Evolutionary conservation across 2,329 filamentous ascomycete genomes (phyloP).

Genomic region (Talaromyces rugulosus): DNA sequence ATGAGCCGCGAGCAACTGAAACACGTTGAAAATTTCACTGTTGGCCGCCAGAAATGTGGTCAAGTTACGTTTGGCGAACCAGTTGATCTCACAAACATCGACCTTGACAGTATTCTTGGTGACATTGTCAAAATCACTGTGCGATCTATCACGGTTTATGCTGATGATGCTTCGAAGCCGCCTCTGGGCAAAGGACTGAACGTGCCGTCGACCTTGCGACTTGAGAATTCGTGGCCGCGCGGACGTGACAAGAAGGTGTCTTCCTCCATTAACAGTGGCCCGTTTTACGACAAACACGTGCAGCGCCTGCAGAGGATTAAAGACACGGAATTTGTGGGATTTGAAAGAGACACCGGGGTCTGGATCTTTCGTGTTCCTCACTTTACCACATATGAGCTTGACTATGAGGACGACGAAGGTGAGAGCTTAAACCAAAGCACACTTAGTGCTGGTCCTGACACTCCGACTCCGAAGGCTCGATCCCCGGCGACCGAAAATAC

Average conservation of each 20-base stretch:
- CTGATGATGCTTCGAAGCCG: constrained; percentile 70
- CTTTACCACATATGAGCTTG: constrained; percentile 90
- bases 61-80: constrained; percentile 74
- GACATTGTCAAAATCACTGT: constrained; percentile 71
- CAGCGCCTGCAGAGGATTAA: constrained; percentile 70
- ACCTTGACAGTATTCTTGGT: constrained; percentile 74
- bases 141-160: constrained; percentile 85
- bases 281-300: constrained; percentile 74
- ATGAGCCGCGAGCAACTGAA: constrained; percentile 78
- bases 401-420: constrained; percentile 62
- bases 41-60: constrained; percentile 79
- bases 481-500: constrained; percentile 23
- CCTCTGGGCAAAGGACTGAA: constrained; percentile 84
- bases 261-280: constrained; percentile 57
- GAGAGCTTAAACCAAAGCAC: constrained; percentile 50
- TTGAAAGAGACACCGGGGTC: constrained; percentile 72
- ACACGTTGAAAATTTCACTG: constrained; percentile 68
- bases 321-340: constrained; percentile 77
- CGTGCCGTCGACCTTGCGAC: constrained; percentile 78
- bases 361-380: constrained; percentile 96
- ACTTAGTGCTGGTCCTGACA: constrained; percentile 50
- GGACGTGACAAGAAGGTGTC: constrained; percentile 55
- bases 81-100: constrained; percentile 75
- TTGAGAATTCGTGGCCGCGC: constrained; percentile 92
- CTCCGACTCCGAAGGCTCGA: constrained; percentile 39